Conservation (phyloP, 441 rosid genomes). For the Euphorbia schlechtendalii region DNA sequence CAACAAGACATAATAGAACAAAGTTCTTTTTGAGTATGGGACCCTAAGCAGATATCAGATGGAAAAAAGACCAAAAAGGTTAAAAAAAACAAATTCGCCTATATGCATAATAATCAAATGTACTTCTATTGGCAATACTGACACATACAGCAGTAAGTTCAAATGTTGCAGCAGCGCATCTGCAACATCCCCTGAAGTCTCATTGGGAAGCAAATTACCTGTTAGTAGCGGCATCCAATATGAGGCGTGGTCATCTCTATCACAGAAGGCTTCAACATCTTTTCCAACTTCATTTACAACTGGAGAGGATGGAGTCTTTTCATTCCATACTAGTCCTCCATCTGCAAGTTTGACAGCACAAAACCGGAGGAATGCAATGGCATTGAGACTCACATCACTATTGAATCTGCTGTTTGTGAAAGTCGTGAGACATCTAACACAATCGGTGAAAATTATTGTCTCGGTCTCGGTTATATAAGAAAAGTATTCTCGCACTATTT, state of each 20-base stretch:
- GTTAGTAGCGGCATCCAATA: conserved; percentile 93
- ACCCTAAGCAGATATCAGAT: not conserved
- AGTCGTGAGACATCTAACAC: conserved; percentile 90
- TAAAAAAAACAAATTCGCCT: not conserved
- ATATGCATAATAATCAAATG: not conserved
- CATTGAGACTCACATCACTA: conserved; percentile 93
- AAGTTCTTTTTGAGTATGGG: not conserved
- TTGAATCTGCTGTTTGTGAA: conserved; percentile 92
- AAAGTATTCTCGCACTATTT: conserved; percentile 93
- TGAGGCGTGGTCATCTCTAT: conserved; percentile 75
- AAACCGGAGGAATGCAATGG: conserved; percentile 95
- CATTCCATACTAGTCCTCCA: conserved; percentile 75
- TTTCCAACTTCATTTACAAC: conserved; percentile 32
- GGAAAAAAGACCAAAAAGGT: not conserved
- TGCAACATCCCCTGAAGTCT: conserved; percentile 12
- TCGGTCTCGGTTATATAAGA: conserved; percentile 96
- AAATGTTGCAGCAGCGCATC: not conserved
- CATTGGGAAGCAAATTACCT: conserved; percentile 40
- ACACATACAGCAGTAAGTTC: not conserved
- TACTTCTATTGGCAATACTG: not conserved
- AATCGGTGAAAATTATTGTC: conserved; percentile 82
- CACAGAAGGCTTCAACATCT: conserved; percentile 32
- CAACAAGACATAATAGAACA: not conserved
- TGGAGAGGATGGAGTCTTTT: conserved; percentile 39
- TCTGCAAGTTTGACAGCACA: conserved; percentile 97